These are phyloP conservation scores for Lineolata rhizophorae DNA, from an alignment of 495 filamentous ascomycete genomes.

Conservation along the genomic window DNA sequence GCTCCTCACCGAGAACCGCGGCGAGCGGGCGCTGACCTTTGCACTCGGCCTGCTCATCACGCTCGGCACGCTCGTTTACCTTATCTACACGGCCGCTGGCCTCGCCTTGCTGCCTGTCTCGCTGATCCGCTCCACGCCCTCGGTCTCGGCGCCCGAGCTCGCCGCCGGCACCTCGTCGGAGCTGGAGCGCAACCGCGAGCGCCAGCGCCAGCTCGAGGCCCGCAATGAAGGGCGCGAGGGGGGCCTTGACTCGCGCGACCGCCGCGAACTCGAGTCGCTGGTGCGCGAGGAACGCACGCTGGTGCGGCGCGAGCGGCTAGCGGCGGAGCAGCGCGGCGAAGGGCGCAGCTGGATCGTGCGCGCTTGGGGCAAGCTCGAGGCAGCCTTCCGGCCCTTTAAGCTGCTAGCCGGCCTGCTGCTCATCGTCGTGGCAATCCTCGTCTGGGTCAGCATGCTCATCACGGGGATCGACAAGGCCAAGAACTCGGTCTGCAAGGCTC, in stretches of 20 bases:
- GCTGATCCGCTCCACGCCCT: constrained; percentile 74
- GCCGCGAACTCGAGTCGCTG: constrained; percentile 68
- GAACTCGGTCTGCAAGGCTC: constrained; percentile 76
- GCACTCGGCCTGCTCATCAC: constrained; percentile 65
- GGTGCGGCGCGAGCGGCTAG: constrained; percentile 69
- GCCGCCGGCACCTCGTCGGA: constrained; percentile 54
- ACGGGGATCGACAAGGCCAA: constrained; percentile 90
- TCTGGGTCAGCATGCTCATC: constrained; percentile 84
- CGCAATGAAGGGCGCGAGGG: constrained; percentile 57
- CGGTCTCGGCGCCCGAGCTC: constrained; percentile 53
- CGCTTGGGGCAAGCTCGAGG: constrained; percentile 54
- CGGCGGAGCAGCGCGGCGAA: constrained; percentile 57
- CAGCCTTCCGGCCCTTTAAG: constrained; percentile 63
- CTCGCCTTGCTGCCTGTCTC: constrained; percentile 74
- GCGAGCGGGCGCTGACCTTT: constrained; percentile 82
- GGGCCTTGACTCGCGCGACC: constrained; percentile 61
- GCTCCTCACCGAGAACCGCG: constrained; percentile 67
- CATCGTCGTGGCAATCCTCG: constrained; percentile 41
- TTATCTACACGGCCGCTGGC: constrained; percentile 72
- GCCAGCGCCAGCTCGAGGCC: constrained; percentile 73
- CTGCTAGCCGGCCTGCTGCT: constrained; percentile 66
- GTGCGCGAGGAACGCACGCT: constrained; percentile 80
- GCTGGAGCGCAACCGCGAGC: constrained; percentile 70
- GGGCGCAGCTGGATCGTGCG: constrained; percentile 44
- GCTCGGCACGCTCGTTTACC: constrained; percentile 63